These are phyloP conservation scores for Panicum miliaceum DNA, from an alignment of 176 grass and related monocot species.

Conservation along the genomic window DNA sequence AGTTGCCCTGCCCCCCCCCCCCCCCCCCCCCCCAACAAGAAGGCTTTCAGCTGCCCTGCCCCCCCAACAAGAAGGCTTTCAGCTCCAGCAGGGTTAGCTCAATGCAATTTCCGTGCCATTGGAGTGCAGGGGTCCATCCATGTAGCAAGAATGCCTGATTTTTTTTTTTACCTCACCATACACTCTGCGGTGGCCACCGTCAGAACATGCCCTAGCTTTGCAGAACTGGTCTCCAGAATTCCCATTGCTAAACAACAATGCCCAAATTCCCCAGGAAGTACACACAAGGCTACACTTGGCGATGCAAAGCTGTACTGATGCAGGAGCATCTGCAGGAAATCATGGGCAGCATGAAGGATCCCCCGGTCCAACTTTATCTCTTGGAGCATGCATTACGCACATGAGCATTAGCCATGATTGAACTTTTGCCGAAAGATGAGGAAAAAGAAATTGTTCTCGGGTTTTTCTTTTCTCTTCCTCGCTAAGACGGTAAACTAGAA, in stretches of 20 bases:
- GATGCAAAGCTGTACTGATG: constrained; percentile 19
- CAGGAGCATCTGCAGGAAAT: constrained; percentile 31
- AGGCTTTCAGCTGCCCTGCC: too few relatives aligned
- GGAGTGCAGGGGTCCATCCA: not conserved
- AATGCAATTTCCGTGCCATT: constrained; percentile 5
- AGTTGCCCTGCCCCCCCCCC: too few relatives aligned
- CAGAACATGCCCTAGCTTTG: not conserved
- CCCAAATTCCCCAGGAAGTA: not conserved
- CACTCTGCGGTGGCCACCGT: not conserved
- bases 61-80: constrained; percentile 11
- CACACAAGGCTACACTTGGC: constrained; percentile 12
- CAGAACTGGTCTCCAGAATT: constrained; percentile 10
- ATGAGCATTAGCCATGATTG: constrained; percentile 28
- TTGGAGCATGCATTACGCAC: constrained; percentile 44
- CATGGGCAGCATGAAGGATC: constrained; percentile 36
- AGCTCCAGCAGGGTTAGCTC: not conserved
- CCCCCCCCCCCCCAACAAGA: too few relatives aligned
- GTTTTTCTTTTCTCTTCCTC: not conserved
- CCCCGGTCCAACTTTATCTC: constrained; percentile 49
- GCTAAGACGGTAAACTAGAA: not conserved
- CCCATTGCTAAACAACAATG: constrained; percentile 7
- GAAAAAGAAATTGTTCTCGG: not conserved
- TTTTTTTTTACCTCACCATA: not conserved
- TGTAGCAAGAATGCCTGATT: not conserved
- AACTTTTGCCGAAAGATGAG: constrained; percentile 29